Evolutionary conservation across 2,329 filamentous ascomycete genomes (phyloP).

Genomic region (Scedosporium minutisporum): DNA sequence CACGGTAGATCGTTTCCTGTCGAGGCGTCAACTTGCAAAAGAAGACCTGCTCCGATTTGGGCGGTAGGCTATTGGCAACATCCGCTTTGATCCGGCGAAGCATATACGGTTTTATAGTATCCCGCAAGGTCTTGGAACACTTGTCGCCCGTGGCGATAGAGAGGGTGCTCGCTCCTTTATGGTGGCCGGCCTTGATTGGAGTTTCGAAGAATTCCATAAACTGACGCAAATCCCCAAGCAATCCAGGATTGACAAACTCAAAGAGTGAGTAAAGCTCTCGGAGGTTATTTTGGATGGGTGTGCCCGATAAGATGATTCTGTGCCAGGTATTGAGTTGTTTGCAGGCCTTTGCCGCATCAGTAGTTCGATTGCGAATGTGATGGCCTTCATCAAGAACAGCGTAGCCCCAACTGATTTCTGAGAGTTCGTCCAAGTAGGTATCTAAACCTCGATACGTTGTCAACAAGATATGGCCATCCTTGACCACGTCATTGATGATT

Average conservation of each 20-base stretch:
- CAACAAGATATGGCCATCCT: conserved; percentile 83
- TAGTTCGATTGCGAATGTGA: conserved; percentile 95
- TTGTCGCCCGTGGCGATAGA: conserved; percentile 91
- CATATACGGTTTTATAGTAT: conserved; percentile 86
- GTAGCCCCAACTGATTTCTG: conserved; percentile 82
- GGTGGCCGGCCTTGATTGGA: conserved; percentile 85
- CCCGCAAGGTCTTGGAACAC: conserved; percentile 87
- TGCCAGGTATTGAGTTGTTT: conserved; percentile 89
- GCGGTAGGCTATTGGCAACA: conserved; percentile 84
- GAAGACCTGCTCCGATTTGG: conserved; percentile 91
- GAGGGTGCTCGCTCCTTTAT: conserved; percentile 87
- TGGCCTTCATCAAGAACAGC: conserved; percentile 94
- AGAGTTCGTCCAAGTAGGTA: conserved; percentile 74
- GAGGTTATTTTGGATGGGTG: conserved; percentile 95
- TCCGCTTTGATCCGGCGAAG: conserved; percentile 88
- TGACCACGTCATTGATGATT: conserved; percentile 72
- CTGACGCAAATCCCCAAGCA: conserved; percentile 72
- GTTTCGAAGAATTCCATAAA: conserved; percentile 90
- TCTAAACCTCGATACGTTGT: conserved; percentile 96
- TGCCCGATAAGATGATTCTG: conserved; percentile 87
- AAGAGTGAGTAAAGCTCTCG: conserved; percentile 95
- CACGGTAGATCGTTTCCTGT: conserved; percentile 10
- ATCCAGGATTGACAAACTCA: conserved; percentile 96
- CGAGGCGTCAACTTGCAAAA: conserved; percentile 81
- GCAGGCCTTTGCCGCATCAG: conserved; percentile 87